Base-by-base conservation (phyloP, 2,329 filamentous ascomycete species). In the Colletotrichum tanaceti region DNA sequence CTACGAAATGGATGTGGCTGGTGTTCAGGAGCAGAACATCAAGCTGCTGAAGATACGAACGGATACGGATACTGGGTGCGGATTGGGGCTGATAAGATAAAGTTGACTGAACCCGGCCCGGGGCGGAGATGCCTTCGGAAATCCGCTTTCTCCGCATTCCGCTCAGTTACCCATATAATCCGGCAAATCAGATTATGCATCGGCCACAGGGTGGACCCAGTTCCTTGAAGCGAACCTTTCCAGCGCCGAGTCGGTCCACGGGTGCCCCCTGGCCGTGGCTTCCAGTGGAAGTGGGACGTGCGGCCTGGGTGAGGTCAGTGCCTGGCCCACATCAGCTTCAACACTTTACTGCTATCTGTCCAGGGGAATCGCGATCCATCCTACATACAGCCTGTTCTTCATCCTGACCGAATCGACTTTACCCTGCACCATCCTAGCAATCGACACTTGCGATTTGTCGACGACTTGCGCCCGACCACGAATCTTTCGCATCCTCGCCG, bases 271-370 rank as follows among this genome's bases (percentile, higher is more conserved):
- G 60, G 59, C 59, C 20, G 46, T 53, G 53, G n/a, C 61, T 39
- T 47, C 39, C 60, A 52, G 49, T 58, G 41, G 41, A 39, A 68
- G 60, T 63, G 65, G 61, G 54, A 39, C 65, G 54, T 63, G 55
- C 55, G n/a, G 28, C 41, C 43, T 58, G 24, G 62, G 63, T 68
- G 65, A 68, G 62, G 62, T 65, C 65, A 68, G 65, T 68, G 65
- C 62, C 61, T 65, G 62, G 62, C 54, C 62, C 65, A 68, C 62
- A 68, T 60, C 65, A 65, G 65, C 65, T 68, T 65, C 55, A 47
- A 35, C 63, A 65, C 60, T 54, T 65, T 59, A 43, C 49, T 65
- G 49, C 47, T 38, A 68, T 55, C 62, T 68, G 62, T 60, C 65
- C 65, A 68, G 55, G 55, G 65, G 62, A 60, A 60, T 68, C 65